Percentiles rank a stretch among this genome's conserved stretches.
Conservation (phyloP, 2,329 filamentous ascomycete genomes). For the Aspergillus ochraceoroseus region DNA sequence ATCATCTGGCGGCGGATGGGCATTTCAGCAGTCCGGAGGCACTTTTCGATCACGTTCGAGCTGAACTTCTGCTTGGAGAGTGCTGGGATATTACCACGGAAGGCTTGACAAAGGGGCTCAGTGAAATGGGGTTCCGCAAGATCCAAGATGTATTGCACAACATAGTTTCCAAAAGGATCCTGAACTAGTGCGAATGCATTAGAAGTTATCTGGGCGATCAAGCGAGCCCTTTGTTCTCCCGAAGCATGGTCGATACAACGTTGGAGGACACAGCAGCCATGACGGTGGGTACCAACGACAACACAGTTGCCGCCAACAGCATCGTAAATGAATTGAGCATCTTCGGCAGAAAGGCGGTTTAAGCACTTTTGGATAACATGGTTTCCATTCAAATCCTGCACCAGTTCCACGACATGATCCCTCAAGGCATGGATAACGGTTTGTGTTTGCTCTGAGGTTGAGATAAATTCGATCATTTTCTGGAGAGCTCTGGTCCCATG, state of each 20-base stretch:
- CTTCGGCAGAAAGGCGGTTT: slow-evolving; percentile 77
- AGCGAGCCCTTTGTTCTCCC: slow-evolving; percentile 77
- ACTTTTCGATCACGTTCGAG: slow-evolving; percentile 98
- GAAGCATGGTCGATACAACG: slow-evolving; percentile 97
- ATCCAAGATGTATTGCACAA: slow-evolving; percentile 97
- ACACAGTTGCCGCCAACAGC: slow-evolving; percentile 84
- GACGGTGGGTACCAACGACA: slow-evolving; percentile 89
- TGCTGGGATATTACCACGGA: slow-evolving; percentile 65
- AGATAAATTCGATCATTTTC: slow-evolving; percentile 99
- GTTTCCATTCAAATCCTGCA: slow-evolving; percentile 96
- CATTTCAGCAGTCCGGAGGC: slow-evolving; percentile 73
- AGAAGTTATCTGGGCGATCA: slow-evolving; percentile 80
- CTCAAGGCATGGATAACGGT: slow-evolving; percentile 82
- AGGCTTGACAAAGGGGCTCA: slow-evolving; percentile 76
- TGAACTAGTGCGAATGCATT: slow-evolving; percentile 87
- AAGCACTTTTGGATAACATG: slow-evolving; percentile 99
- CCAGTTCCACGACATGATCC: slow-evolving; percentile 82
- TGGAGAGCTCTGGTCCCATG: slow-evolving; percentile 94
- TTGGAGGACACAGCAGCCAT: slow-evolving; percentile 96
- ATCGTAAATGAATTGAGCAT: slow-evolving; percentile 95
- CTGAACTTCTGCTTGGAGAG: slow-evolving; percentile 96
- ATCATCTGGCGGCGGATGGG: slow-evolving; percentile 75
- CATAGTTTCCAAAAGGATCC: slow-evolving; percentile 97
- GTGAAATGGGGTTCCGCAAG: slow-evolving; percentile 84
- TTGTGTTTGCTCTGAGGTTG: slow-evolving; percentile 74